These are phyloP conservation scores for Aspergillus wentii DNA, from an alignment of 495 filamentous ascomycete genomes.

Conservation along the genomic window DNA sequence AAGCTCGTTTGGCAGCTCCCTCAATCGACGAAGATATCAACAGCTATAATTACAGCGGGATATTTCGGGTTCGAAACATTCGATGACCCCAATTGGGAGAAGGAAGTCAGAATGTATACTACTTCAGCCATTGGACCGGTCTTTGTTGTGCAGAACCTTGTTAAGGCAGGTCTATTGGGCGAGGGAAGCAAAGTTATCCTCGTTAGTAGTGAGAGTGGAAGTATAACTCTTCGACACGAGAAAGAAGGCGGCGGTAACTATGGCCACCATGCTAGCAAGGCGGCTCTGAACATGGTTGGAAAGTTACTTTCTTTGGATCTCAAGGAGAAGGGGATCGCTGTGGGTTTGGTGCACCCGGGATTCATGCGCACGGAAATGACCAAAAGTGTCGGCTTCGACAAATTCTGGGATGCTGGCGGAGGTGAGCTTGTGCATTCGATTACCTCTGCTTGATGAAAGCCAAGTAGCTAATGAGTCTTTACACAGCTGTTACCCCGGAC, in stretches of 20 bases:
- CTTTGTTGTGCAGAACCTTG: constrained; percentile 58
- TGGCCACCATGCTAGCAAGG: constrained; percentile 68
- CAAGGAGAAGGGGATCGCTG: constrained; percentile 55
- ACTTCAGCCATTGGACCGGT: constrained; percentile 61
- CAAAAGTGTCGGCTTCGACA: constrained; percentile 62
- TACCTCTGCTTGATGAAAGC: constrained; percentile 1
- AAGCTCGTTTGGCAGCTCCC: constrained; percentile 41
- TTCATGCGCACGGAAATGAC: constrained; percentile 78
- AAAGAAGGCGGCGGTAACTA: constrained; percentile 68
- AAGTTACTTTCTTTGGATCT: constrained; percentile 65
- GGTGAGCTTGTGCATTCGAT: constrained; percentile 34
- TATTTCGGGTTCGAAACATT: constrained; percentile 63
- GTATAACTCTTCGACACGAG: constrained; percentile 61
- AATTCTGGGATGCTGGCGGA: constrained; percentile 63
- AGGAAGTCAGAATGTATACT: constrained; percentile 67
- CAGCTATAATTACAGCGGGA: constrained; percentile 61
- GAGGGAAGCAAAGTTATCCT: constrained; percentile 58
- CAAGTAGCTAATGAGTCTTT: neutral
- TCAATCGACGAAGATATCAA: constrained; percentile 41
- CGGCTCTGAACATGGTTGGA: constrained; percentile 71
- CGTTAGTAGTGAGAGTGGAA: constrained; percentile 63
- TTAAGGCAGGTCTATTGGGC: constrained; percentile 45
- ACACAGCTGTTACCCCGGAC: constrained; percentile 59
- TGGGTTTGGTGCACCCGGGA: constrained; percentile 66
- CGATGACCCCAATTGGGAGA: constrained; percentile 59